Conservation (phyloP, 805 yeast genomes). For the Ogataea trehalophila region DNA sequence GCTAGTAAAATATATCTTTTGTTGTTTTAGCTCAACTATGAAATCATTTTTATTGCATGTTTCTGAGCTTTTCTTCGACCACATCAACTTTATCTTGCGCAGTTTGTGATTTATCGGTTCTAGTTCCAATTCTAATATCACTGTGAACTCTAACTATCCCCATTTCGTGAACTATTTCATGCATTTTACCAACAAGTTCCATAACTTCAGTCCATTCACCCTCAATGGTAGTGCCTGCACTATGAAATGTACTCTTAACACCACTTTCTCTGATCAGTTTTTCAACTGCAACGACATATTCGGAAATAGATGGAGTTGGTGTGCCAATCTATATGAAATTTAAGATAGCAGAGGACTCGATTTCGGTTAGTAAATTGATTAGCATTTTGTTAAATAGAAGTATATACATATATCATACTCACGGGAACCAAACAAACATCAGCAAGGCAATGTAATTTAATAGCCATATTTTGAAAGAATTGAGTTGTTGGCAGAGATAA, state of each 20-base stretch:
- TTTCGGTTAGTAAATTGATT: not conserved
- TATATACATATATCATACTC: constrained; percentile 25
- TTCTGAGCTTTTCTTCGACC: constrained; percentile 49
- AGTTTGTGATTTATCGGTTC: constrained; percentile 68
- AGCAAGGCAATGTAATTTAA: constrained; percentile 64
- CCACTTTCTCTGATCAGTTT: constrained; percentile 55
- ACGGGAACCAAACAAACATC: constrained; percentile 84
- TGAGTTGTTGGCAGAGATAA: no score
- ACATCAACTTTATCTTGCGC: constrained; percentile 69
- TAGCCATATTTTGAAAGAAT: constrained; percentile 20
- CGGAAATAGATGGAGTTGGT: constrained; percentile 69
- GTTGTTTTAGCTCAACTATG: no score
- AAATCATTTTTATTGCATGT: constrained; percentile 1
- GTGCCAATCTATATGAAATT: constrained; percentile 60
- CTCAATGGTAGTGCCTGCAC: constrained; percentile 84
- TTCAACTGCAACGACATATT: constrained; percentile 71
- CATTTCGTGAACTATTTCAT: constrained; percentile 61
- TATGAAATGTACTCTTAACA: constrained; percentile 67
- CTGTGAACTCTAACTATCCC: constrained; percentile 80
- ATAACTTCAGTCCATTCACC: constrained; percentile 93
- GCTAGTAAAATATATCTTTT: no score
- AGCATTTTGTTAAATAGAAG: not conserved
- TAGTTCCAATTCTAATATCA: constrained; percentile 82
- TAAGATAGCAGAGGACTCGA: not conserved
- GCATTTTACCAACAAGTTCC: constrained; percentile 72